Evolutionary conservation across 331 rosid genomes (phyloP).

Genomic region (Stylosanthes scabra): DNA sequence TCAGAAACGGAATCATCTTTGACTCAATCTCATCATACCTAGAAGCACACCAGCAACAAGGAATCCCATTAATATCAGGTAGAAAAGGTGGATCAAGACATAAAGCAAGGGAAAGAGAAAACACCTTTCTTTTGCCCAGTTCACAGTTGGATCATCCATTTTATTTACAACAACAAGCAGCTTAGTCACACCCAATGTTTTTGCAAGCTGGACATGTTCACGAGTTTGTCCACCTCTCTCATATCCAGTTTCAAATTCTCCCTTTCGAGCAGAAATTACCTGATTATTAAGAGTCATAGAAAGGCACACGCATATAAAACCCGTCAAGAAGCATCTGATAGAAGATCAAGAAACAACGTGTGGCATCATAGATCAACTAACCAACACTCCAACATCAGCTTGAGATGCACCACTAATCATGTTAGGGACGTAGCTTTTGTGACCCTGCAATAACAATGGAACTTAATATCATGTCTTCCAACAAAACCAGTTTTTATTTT

Average conservation of each 20-base stretch:
- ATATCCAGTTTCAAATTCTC: conserved; percentile 96
- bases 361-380: conserved; percentile 46
- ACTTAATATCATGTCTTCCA: conserved; percentile 18
- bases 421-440: conserved; percentile 96
- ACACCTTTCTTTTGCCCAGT: conserved; percentile 92
- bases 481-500: conserved; percentile 15
- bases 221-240: conserved; percentile 99
- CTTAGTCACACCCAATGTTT: conserved; percentile 91
- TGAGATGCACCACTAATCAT: conserved; percentile 99
- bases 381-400: conserved; percentile 98
- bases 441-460: conserved; percentile 66
- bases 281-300: conserved; percentile 33
- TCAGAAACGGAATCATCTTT: conserved; percentile 92
- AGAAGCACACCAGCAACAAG: conserved; percentile 36
- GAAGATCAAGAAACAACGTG: conserved; percentile 26
- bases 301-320: conserved; percentile 28
- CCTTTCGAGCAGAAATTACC: conserved; percentile 98
- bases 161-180: conserved; percentile 88
- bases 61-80: conserved; percentile 6
- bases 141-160: conserved; percentile 94
- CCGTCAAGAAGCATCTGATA: conserved; percentile 1
- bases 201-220: conserved; percentile 94
- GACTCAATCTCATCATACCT: conserved; percentile 94
- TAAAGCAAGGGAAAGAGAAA: conserved; percentile 8
- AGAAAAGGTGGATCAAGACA: not conserved